These are phyloP conservation scores for Annulohypoxylon truncatum DNA, from an alignment of 2,329 filamentous ascomycete genomes.

Conservation along the genomic window DNA sequence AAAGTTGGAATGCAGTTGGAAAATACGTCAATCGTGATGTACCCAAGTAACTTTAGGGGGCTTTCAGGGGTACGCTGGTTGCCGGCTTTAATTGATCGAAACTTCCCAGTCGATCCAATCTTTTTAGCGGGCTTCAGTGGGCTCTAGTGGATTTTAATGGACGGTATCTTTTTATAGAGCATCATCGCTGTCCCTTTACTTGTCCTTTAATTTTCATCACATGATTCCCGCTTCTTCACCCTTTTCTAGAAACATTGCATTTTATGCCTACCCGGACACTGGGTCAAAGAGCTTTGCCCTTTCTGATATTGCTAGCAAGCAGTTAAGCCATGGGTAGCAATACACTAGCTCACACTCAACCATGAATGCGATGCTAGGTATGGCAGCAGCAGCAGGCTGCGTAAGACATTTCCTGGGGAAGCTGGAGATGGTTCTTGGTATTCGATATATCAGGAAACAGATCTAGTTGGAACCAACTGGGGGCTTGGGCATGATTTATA, in stretches of 20 bases:
- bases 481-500: not conserved
- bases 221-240: not conserved
- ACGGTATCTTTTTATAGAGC: not conserved
- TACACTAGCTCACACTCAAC: not conserved
- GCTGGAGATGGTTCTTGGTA: not conserved
- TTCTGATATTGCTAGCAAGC: not conserved
- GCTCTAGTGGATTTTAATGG: not conserved
- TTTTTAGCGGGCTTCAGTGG: not conserved
- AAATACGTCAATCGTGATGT: constrained; percentile 18
- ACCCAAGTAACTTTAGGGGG: constrained; percentile 32
- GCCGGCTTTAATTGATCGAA: constrained; percentile 13
- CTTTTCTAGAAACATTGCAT: not conserved
- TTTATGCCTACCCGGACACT: not conserved
- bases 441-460: not conserved
- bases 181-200: not conserved
- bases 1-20: constrained; percentile 5
- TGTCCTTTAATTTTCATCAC: not conserved
- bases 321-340: not conserved
- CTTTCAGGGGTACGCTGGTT: constrained; percentile 22
- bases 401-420: not conserved
- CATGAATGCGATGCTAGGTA: not conserved
- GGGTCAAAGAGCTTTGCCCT: not conserved
- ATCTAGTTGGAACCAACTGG: not conserved
- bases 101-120: not conserved
- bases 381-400: not conserved